Evolutionary conservation across 1,139 yeast genomes (phyloP).

Genomic region (Lodderomyces theae): DNA sequence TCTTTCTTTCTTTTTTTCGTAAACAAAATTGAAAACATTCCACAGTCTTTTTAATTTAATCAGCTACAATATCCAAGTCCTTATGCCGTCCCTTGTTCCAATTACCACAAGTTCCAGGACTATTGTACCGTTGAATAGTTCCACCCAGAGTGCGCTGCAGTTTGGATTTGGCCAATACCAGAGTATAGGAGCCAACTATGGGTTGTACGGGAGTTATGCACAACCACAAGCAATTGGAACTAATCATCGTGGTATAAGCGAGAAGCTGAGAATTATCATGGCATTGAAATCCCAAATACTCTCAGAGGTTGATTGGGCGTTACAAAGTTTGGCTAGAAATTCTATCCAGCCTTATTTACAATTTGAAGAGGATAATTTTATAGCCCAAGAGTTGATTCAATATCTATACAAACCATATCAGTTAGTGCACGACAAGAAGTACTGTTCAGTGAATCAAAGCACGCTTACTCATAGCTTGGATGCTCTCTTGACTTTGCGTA

Average conservation of each 20-base stretch:
- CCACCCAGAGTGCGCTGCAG: constrained; percentile 4
- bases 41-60: background rate
- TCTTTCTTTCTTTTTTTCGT: background rate
- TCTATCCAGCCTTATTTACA: constrained; percentile 52
- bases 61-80: background rate
- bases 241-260: constrained; percentile 55
- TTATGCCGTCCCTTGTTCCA: constrained; percentile 19
- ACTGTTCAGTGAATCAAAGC: constrained; percentile 18
- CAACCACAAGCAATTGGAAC: constrained; percentile 33
- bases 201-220: constrained; percentile 11
- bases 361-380: constrained; percentile 47
- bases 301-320: constrained; percentile 65
- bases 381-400: constrained; percentile 50
- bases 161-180: constrained; percentile 7
- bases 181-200: constrained; percentile 13
- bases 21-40: too few species aligned
- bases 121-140: constrained; percentile 18
- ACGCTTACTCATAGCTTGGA: constrained; percentile 50
- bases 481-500: constrained; percentile 69
- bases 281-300: constrained; percentile 59
- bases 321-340: constrained; percentile 55
- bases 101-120: constrained; percentile 20
- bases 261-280: constrained; percentile 58
- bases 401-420: constrained; percentile 37
- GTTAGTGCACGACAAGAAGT: constrained; percentile 25